Evolutionary conservation across 2,329 filamentous ascomycete genomes (phyloP).

Genomic region (Scytalidium sp.): DNA sequence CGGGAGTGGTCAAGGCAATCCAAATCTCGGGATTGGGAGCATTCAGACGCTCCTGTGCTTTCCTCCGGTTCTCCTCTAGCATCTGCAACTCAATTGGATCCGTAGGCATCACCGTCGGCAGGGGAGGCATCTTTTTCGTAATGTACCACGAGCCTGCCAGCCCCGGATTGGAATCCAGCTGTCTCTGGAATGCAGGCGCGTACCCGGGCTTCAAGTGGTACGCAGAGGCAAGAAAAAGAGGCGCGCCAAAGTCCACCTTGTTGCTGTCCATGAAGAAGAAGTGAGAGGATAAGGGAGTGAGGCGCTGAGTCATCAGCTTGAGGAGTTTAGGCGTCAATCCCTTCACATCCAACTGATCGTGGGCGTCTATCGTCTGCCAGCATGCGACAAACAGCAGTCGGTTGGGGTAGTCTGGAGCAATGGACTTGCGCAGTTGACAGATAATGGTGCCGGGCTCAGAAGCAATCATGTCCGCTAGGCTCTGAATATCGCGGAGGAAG

Average conservation of each 20-base stretch:
- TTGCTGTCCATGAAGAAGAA: conserved; percentile 1
- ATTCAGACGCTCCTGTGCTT: not conserved
- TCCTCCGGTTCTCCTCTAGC: not conserved
- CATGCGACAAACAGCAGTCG: not conserved
- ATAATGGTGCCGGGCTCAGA: not conserved
- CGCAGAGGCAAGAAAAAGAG: not conserved
- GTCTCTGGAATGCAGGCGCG: not conserved
- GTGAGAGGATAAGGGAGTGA: not conserved
- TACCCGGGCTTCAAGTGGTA: conserved; percentile 2
- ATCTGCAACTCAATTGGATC: not conserved
- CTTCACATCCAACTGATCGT: conserved; percentile 4
- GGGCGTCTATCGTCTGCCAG: conserved; percentile 1
- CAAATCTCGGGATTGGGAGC: not conserved
- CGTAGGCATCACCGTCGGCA: conserved; percentile 1
- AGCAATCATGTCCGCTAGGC: not conserved
- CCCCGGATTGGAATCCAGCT: not conserved
- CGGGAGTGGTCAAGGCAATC: not conserved
- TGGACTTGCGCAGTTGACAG: not conserved
- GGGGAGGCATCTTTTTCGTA: not conserved
- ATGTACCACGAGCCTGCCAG: conserved; percentile 1
- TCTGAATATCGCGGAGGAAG: not conserved
- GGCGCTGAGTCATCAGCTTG: not conserved
- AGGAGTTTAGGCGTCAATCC: conserved; percentile 3
- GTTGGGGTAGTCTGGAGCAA: not conserved
- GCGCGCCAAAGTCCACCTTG: conserved; percentile 2